Evolutionary conservation across 2,329 filamentous ascomycete genomes (phyloP), one percentile per base, ranked within the genome.

Genomic region (Venturia nashicola): DNA sequence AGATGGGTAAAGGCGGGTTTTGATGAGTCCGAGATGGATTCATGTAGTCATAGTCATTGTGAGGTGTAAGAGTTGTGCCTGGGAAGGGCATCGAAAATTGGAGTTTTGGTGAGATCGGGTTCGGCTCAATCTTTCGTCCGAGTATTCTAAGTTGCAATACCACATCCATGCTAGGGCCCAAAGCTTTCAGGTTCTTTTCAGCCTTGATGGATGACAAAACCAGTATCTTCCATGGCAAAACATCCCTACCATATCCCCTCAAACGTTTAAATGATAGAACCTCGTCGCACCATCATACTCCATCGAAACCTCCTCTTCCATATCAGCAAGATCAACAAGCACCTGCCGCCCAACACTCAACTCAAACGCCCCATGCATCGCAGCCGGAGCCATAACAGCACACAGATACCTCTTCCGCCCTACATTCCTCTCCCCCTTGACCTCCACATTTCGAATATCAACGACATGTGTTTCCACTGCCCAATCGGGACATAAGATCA

Each of bases 261-360:
- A 48, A n/a, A 61, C 42, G 2, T 16, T 51, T 18, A 16, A 14
- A 39, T 42, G 42, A 27, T 61, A 61, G 18, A 44, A 39, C 18
- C 60, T 44, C 9, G 60, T 61, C 36, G 60, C 40, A n/a, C 3
- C 60, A 48, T 61, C 60, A 46, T 61, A 61, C 27, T 61, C 60
- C 60, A 61, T 46, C 40, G 32, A 11, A 18, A 61, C 5, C 34
- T 61, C 60, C 43, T 48, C 32, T 12, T 61, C 42, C 60, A 61
- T 61, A 44, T 61, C 60, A 12, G 2, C 20, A n/a, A 61, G 3
- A 20, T 44, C n/a, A 16, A 61, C 42, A 48, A 46, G 20, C n/a
- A 61, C 42, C 42, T 61, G 60, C 43, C 27, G 9, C 43, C 43
- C 36, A 9, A 61, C 40, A 20, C 46, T n/a, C 40, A 61, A 16